A percentile compares a stretch with the other conserved stretches of the same genome.
phyloP scores from a whole-genome alignment of 805 yeast species.

The Jamesozyma lodderae region DNA sequence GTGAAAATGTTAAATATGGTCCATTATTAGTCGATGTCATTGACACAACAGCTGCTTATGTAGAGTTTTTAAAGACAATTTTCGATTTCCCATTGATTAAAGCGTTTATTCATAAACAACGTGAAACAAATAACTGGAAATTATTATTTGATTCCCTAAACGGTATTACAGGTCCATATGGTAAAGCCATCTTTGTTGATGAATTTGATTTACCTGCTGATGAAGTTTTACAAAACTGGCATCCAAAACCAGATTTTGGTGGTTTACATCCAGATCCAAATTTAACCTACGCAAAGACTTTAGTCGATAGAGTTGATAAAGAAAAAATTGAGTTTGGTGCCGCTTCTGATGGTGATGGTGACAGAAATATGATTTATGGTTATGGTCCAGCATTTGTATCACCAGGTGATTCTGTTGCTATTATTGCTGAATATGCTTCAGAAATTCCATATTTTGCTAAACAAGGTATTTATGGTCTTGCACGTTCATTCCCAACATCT shows the following conservation, averaged over 20 bases:
- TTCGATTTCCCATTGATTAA: slow-evolving; percentile 81
- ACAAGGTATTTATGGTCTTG: slow-evolving; percentile 83
- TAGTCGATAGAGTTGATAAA: slow-evolving; percentile 78
- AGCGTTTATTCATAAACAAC: slow-evolving; percentile 46
- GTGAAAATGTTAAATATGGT: slow-evolving; percentile 40
- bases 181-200: slow-evolving; percentile 69
- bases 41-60: slow-evolving; percentile 73
- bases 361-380: slow-evolving; percentile 97
- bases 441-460: slow-evolving; percentile 86
- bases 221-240: slow-evolving; percentile 65
- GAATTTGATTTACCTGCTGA: slow-evolving; percentile 67
- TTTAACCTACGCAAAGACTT: slow-evolving; percentile 81
- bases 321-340: slow-evolving; percentile 89
- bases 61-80: slow-evolving; percentile 67
- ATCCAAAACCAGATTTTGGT: slow-evolving; percentile 85
- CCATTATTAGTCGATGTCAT: slow-evolving; percentile 69
- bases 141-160: slow-evolving; percentile 83
- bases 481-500: slow-evolving; percentile 96
- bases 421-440: slow-evolving; percentile 87
- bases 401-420: slow-evolving; percentile 97
- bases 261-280: slow-evolving; percentile 98
- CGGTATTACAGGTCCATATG: slow-evolving; percentile 98
- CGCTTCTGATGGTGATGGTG: slow-evolving; percentile 99
- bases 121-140: slow-evolving; percentile 48
- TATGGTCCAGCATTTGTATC: slow-evolving; percentile 81